phyloP scores from a whole-genome alignment of 176 grass and related monocot species.

The Oryza punctata region DNA sequence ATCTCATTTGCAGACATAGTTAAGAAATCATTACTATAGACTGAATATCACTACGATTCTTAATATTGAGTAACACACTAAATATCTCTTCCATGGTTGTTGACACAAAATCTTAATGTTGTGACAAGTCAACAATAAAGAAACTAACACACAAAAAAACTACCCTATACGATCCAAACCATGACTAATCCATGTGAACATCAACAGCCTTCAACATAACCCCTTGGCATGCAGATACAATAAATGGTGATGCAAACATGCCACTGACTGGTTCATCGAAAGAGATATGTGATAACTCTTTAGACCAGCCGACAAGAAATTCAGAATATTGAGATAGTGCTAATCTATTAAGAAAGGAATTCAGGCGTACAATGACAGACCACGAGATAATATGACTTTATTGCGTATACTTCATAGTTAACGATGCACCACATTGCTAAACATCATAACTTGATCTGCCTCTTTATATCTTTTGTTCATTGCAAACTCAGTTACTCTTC shows the following conservation, averaged over 20 bases:
- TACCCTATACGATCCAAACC: neutral
- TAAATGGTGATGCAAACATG: conserved; percentile 1
- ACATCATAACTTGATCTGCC: conserved; percentile 10
- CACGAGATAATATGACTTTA: neutral
- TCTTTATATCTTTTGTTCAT: neutral
- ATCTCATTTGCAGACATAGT: conserved; percentile 11
- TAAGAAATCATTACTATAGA: neutral
- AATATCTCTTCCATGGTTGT: conserved; percentile 5
- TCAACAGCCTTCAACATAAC: neutral
- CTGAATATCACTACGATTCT: neutral
- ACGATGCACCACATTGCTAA: neutral
- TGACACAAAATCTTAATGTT: neutral
- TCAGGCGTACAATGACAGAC: conserved; percentile 11
- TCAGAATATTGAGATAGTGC: neutral
- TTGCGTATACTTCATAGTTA: conserved; percentile 8
- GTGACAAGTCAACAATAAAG: conserved; percentile 1
- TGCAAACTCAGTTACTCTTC: conserved; percentile 16
- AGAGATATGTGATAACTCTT: neutral
- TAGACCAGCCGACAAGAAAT: conserved; percentile 17
- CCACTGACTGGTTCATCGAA: neutral
- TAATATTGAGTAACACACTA: neutral
- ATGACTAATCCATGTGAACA: neutral
- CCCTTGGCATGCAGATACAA: conserved; percentile 9
- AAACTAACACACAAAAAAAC: neutral
- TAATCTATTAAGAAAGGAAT: neutral